Evolutionary conservation across 768 basidiomycete genomes (phyloP).

Genomic region (Rhizopogon vinicolor): DNA sequence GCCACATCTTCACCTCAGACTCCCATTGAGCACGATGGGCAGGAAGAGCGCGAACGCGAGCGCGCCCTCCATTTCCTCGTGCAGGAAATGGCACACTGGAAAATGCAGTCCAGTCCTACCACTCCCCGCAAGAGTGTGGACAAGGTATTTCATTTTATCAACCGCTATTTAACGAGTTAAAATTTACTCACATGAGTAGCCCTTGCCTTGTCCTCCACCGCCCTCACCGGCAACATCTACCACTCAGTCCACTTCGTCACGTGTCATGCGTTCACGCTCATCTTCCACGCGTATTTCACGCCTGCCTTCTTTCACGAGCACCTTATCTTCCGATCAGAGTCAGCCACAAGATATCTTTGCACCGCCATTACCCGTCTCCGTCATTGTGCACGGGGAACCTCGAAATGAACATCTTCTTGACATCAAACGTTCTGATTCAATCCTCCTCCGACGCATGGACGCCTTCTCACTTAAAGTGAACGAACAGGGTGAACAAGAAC

Average conservation of each 20-base stretch:
- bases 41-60: slow-evolving; percentile 27
- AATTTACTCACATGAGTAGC: not conserved
- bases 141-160: slow-evolving; percentile 1
- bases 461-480: not conserved
- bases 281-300: slow-evolving; percentile 26
- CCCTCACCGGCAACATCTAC: slow-evolving; percentile 23
- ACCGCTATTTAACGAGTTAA: not conserved
- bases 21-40: slow-evolving; percentile 7
- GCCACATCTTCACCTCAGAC: slow-evolving; percentile 1
- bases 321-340: slow-evolving; percentile 29
- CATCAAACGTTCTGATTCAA: slow-evolving; percentile 1
- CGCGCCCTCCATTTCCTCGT: slow-evolving; percentile 32
- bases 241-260: slow-evolving; percentile 21
- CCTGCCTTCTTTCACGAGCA: slow-evolving; percentile 28
- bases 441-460: slow-evolving; percentile 2
- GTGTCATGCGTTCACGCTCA: slow-evolving; percentile 23
- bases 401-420: slow-evolving; percentile 23
- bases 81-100: slow-evolving; percentile 29
- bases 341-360: slow-evolving; percentile 19
- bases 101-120: slow-evolving; percentile 6
- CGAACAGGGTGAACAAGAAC: slow-evolving; percentile 11
- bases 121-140: slow-evolving; percentile 8
- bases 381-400: slow-evolving; percentile 23
- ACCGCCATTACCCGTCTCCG: slow-evolving; percentile 23
- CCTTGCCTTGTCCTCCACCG: slow-evolving; percentile 11